Base-by-base conservation (phyloP, 2,329 filamentous ascomycete genomes). In the Coniella vitis region DNA sequence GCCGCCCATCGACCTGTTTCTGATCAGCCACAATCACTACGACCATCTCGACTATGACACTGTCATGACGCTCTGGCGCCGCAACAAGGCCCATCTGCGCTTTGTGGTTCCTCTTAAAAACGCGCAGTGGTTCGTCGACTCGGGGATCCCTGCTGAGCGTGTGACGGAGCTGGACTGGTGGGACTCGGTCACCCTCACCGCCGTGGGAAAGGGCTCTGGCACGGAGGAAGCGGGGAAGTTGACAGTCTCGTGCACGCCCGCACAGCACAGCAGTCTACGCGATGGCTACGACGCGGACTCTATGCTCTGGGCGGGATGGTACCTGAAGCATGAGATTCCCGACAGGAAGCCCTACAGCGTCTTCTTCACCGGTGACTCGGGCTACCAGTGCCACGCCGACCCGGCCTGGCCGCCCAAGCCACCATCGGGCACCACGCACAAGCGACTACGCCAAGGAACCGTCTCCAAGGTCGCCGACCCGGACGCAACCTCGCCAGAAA, bases 141-240 rank as follows among this genome's bases (percentile, higher is more conserved):
- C 70, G 38, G 81, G 80, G 0, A 77, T 87, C 16, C 42, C 48
- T 0, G 21, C 45, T 48, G 45, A 47, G 8, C 45, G 37, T 36
- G 74, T 84, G 21, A 83, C 79, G 0, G 85, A 88, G 61, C 59
- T 88, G 55, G 85, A 89, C 63, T 88, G 85, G 85, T 89, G 85
- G 85, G 79, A 87, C 2, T 36, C 37, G n/a, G 45, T 39, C 14
- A 25, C n/a, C 20, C 46, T 76, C 78, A 48, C 58, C 0, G 55
- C 55, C 4, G 34, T 35, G 46, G 13, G 54, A 4, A 34, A 36
- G 45, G 13, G 54, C 57, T 1, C 50, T 48, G 9, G 52, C 57
- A 34, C 25, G 10, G 10, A 10, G 5, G 5, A 29, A 29, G 25
- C 66, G 8, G 45, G 37, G 14, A 37, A 9, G 14, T 78, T 81